phyloP scores from a whole-genome alignment of 331 rosid genomes.

The Dryas integrifolia region DNA sequence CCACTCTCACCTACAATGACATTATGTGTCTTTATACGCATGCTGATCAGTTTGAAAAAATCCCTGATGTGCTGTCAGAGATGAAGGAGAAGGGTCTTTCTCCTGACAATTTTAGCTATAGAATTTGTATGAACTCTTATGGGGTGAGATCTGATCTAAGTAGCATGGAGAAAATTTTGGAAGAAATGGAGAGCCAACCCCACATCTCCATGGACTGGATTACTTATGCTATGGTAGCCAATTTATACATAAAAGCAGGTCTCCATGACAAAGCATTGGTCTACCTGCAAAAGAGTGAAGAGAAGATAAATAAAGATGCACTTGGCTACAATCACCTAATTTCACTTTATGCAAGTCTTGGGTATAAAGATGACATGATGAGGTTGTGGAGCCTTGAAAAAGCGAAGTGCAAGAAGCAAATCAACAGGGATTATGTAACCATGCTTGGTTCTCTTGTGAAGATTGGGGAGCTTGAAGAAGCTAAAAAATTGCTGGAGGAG shows the following conservation, averaged over 20 bases:
- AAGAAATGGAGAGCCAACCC: constrained; percentile 53
- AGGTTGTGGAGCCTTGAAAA: constrained; percentile 61
- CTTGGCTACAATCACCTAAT: constrained; percentile 61
- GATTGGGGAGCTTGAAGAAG: constrained; percentile 53
- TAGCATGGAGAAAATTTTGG: constrained; percentile 55
- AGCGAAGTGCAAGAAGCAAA: constrained; percentile 53
- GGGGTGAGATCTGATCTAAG: constrained; percentile 50
- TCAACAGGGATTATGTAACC: constrained; percentile 61
- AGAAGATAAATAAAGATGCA: constrained; percentile 35
- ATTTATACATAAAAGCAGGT: constrained; percentile 50
- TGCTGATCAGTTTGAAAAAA: constrained; percentile 46
- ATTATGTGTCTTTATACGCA: constrained; percentile 58
- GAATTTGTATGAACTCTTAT: constrained; percentile 57
- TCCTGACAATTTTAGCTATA: constrained; percentile 62
- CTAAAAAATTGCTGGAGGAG: constrained; percentile 48
- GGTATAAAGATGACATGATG: constrained; percentile 50
- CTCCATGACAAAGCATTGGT: constrained; percentile 52
- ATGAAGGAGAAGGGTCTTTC: constrained; percentile 58
- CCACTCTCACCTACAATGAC: constrained; percentile 50
- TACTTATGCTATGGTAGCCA: constrained; percentile 57
- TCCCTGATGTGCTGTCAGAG: constrained; percentile 46
- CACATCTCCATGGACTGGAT: constrained; percentile 45
- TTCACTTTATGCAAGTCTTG: constrained; percentile 50
- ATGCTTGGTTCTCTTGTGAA: constrained; percentile 64
- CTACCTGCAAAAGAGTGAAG: constrained; percentile 59